phyloP scores from a whole-genome alignment of 192 early-diverging fungal species.

The Backusella parvicylindrica region DNA sequence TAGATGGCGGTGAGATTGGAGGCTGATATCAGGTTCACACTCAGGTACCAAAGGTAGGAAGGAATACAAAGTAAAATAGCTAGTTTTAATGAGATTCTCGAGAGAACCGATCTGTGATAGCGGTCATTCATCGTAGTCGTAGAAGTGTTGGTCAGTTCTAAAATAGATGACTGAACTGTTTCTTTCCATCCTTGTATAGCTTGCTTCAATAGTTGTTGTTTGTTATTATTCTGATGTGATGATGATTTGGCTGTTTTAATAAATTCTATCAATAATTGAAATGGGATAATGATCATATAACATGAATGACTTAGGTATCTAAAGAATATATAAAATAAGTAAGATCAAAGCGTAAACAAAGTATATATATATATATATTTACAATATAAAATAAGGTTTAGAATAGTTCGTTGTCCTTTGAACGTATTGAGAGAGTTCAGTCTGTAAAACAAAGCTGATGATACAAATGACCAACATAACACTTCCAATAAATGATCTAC shows the following conservation, averaged over 20 bases:
- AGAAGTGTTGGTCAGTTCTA: neutral
- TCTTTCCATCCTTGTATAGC: neutral
- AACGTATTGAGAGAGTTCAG: slow-evolving; percentile 57
- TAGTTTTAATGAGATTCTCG: slow-evolving; percentile 24
- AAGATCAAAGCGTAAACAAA: slow-evolving; percentile 20
- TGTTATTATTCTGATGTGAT: neutral
- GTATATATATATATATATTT: slow-evolving; percentile 15
- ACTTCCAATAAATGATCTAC: slow-evolving; percentile 25
- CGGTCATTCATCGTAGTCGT: neutral
- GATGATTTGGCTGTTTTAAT: neutral
- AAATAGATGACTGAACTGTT: slow-evolving; percentile 1
- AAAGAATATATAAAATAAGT: neutral
- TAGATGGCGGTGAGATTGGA: slow-evolving; percentile 78
- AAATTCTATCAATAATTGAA: slow-evolving; percentile 30
- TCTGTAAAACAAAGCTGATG: slow-evolving; percentile 48
- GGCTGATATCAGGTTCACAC: slow-evolving; percentile 68
- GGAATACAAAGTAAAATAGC: slow-evolving; percentile 59
- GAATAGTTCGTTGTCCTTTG: slow-evolving; percentile 50
- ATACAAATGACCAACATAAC: slow-evolving; percentile 44
- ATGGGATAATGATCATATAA: slow-evolving; percentile 36
- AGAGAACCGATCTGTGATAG: neutral
- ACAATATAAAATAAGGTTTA: slow-evolving; percentile 63
- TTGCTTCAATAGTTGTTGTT: neutral
- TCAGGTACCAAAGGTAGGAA: slow-evolving; percentile 79
- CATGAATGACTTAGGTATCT: slow-evolving; percentile 43